A percentile compares a stretch with the other conserved stretches of the same genome.
phyloP scores from a whole-genome alignment of 495 filamentous ascomycete genomes.

The Podospora pseudoanserina region DNA sequence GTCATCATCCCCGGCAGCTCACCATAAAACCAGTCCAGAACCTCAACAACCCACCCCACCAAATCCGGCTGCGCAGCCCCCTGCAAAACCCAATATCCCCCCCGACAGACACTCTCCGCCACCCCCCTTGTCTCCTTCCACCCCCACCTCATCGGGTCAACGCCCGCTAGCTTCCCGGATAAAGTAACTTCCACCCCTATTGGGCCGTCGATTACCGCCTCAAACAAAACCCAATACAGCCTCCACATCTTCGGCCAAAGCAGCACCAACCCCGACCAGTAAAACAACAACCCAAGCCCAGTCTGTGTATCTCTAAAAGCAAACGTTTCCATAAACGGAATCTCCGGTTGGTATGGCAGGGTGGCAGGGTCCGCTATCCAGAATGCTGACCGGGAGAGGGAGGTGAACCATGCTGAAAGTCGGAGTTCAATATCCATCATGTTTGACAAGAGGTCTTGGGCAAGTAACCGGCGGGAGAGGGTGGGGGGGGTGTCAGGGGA shows the following conservation, averaged over 20 bases:
- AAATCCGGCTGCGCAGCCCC: slow-evolving; percentile 40
- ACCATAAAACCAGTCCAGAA: slow-evolving; percentile 35
- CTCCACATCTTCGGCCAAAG: slow-evolving; percentile 39
- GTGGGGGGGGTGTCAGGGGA: slow-evolving; percentile 28
- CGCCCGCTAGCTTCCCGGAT: slow-evolving; percentile 24
- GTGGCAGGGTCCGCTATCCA: background rate
- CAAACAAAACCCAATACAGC: slow-evolving; percentile 36
- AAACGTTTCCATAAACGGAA: slow-evolving; percentile 37
- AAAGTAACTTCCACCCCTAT: background rate
- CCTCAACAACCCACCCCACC: slow-evolving; percentile 33
- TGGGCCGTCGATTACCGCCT: slow-evolving; percentile 28
- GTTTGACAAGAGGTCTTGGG: slow-evolving; percentile 40
- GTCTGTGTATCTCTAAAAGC: slow-evolving; percentile 30
- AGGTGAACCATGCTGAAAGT: slow-evolving; percentile 37
- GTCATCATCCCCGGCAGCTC: slow-evolving; percentile 11
- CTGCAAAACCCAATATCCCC: slow-evolving; percentile 37
- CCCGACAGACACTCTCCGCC: slow-evolving; percentile 38
- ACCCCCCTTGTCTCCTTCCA: slow-evolving; percentile 28
- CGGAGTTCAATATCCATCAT: slow-evolving; percentile 40
- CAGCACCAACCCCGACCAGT: slow-evolving; percentile 39
- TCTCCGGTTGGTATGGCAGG: slow-evolving; percentile 12
- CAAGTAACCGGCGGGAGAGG: slow-evolving; percentile 32
- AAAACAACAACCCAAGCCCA: slow-evolving; percentile 38
- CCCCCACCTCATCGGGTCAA: slow-evolving; percentile 25
- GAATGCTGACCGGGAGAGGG: slow-evolving; percentile 10